Percentiles rank a stretch among this genome's conserved stretches.
Evolutionary conservation across 768 basidiomycete species (phyloP).

Genomic region (Termitomyces eurrhizus): DNA sequence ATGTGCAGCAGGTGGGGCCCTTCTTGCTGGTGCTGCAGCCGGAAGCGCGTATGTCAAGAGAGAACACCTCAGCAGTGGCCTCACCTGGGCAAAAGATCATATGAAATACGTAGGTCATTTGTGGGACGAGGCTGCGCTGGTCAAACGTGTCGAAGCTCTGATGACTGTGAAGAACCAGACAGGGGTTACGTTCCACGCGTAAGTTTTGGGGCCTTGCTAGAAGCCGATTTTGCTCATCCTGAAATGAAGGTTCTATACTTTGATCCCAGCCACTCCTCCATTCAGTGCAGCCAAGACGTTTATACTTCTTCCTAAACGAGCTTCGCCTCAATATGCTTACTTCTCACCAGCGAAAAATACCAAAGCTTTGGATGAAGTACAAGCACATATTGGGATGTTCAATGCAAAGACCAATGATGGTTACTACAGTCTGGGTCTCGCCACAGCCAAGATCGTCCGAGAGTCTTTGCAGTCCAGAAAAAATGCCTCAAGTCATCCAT

Average conservation of each 20-base stretch:
- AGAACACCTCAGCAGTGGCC: constrained; percentile 67
- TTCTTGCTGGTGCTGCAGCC: constrained; percentile 79
- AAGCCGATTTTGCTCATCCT: neutral
- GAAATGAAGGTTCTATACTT: constrained; percentile 67
- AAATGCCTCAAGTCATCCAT: constrained; percentile 9
- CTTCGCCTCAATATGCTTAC: constrained; percentile 41
- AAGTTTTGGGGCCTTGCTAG: constrained; percentile 24
- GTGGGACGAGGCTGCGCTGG: constrained; percentile 73
- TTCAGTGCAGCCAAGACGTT: constrained; percentile 63
- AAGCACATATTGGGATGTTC: constrained; percentile 91
- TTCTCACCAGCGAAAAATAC: constrained; percentile 68
- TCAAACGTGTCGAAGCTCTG: constrained; percentile 57
- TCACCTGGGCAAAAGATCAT: constrained; percentile 79
- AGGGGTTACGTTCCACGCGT: constrained; percentile 74
- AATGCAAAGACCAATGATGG: constrained; percentile 78
- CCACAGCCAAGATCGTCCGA: constrained; percentile 56
- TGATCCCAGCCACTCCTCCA: constrained; percentile 68
- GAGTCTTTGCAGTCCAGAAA: constrained; percentile 43
- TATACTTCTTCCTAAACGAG: constrained; percentile 62
- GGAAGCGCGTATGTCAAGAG: constrained; percentile 82
- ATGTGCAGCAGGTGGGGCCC: constrained; percentile 67
- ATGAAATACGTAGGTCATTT: constrained; percentile 85
- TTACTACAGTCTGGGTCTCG: constrained; percentile 81
- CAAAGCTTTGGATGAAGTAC: constrained; percentile 69
- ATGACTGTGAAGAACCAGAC: constrained; percentile 54